These are phyloP conservation scores for Ustilago bromivora DNA, from an alignment of 1,284 basidiomycete species.

Conservation along the genomic window DNA sequence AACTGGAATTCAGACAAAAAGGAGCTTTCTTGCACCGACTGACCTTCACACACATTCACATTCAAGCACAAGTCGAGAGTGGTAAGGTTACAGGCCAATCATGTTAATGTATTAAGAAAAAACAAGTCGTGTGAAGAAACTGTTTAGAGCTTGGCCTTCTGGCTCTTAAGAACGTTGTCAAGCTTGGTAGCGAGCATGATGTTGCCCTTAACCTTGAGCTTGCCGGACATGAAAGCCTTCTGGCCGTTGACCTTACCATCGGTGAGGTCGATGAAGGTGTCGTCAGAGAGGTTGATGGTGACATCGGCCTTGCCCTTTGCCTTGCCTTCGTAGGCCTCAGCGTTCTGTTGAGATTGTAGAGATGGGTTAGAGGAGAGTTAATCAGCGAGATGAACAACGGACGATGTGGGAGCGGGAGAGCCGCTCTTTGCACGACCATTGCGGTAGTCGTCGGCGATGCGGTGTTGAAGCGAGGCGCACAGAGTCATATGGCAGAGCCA, in stretches of 20 bases:
- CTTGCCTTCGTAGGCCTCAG: constrained; percentile 68
- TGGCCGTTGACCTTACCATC: constrained; percentile 70
- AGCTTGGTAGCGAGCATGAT: constrained; percentile 68
- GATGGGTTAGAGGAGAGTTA: background rate
- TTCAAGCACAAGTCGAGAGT: background rate
- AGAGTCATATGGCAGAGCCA: no score
- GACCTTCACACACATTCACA: background rate
- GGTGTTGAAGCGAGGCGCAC: background rate
- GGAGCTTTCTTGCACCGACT: background rate
- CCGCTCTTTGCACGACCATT: background rate
- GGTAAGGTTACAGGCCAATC: background rate
- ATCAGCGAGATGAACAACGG: background rate
- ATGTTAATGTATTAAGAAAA: background rate
- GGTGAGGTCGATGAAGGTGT: constrained; percentile 68
- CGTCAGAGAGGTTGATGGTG: constrained; percentile 68
- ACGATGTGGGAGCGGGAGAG: background rate
- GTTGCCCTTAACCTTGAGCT: constrained; percentile 69
- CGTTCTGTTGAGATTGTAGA: constrained; percentile 46
- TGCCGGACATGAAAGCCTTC: constrained; percentile 70
- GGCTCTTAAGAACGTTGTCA: constrained; percentile 64
- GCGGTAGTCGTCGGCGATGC: background rate
- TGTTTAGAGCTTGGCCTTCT: constrained; percentile 65
- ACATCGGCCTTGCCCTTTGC: constrained; percentile 70
- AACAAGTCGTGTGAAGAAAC: background rate
- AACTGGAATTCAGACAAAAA: background rate